These are phyloP conservation scores for Diaporthe australafricana DNA, from an alignment of 2,329 filamentous ascomycete species.

Conservation along the genomic window DNA sequence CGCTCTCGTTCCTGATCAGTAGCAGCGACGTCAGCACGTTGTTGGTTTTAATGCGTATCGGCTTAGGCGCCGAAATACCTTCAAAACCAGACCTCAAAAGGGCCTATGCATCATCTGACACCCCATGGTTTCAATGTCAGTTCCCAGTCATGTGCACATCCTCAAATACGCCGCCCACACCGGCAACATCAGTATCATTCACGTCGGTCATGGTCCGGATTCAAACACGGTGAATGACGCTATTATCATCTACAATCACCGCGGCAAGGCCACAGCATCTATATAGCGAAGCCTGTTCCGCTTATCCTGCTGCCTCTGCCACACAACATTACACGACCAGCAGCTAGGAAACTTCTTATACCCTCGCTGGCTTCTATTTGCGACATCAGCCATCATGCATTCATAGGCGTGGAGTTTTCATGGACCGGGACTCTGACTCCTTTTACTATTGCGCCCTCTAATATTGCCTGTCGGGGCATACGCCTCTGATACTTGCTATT, in stretches of 20 bases:
- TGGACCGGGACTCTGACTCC: conserved; percentile 2
- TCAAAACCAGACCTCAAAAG: no score
- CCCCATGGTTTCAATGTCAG: background rate
- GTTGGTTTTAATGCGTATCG: background rate
- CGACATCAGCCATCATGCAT: conserved; percentile 24
- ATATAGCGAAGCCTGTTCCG: background rate
- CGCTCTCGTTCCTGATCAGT: background rate
- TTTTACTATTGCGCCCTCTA: background rate
- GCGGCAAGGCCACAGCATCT: background rate
- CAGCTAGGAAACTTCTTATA: conserved; percentile 20
- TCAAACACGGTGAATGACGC: background rate
- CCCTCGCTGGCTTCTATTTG: conserved; percentile 20
- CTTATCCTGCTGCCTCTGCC: background rate
- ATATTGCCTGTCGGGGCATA: background rate
- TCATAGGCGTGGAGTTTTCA: conserved; percentile 32
- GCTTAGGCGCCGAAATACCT: background rate
- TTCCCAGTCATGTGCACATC: no score
- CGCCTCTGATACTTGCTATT: background rate
- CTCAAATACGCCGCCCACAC: no score
- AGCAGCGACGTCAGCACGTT: background rate
- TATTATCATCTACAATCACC: background rate
- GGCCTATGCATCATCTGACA: background rate
- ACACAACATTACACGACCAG: background rate
- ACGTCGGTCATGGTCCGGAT: no score
- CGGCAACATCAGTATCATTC: background rate